These are phyloP conservation scores for Isoetes taiwanensis DNA, from an alignment of 75 land plant species.

Conservation along the genomic window DNA sequence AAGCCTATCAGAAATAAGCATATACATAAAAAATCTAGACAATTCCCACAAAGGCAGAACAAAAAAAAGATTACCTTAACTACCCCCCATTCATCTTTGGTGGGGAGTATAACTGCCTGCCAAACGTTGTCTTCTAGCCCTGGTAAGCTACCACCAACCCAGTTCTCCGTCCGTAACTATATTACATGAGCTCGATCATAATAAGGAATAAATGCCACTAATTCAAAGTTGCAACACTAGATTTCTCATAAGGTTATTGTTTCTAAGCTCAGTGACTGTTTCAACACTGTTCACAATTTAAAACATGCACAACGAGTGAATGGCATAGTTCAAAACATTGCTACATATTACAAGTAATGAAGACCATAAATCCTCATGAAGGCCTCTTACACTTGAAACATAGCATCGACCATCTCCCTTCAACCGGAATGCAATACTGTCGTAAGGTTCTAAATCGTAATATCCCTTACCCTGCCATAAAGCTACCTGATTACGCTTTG, in stretches of 20 bases:
- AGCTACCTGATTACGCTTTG: too few relatives aligned
- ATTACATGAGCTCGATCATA: neutral
- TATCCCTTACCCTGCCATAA: slow-evolving; percentile 40
- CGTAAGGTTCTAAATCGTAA: slow-evolving; percentile 72
- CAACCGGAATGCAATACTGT: slow-evolving; percentile 60
- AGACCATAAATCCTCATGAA: neutral
- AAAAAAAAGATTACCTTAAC: slow-evolving; percentile 35
- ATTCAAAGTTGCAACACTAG: neutral
- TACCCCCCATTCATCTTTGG: slow-evolving; percentile 60
- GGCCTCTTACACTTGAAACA: slow-evolving; percentile 63
- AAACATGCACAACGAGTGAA: neutral
- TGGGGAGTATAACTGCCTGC: slow-evolving; percentile 72
- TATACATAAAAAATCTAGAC: neutral
- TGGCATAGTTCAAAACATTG: neutral
- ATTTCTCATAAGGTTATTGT: too few relatives aligned
- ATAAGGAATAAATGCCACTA: neutral
- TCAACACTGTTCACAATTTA: neutral
- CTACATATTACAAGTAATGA: neutral
- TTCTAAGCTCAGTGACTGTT: neutral
- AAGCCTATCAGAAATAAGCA: neutral
- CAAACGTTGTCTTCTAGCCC: slow-evolving; percentile 68
- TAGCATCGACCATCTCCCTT: slow-evolving; percentile 92
- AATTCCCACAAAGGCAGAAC: neutral
- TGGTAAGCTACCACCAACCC: slow-evolving; percentile 69
- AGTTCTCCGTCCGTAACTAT: slow-evolving; percentile 80